phyloP scores from a whole-genome alignment of 2,329 filamentous ascomycete genomes.

The Aulographum hederae region DNA sequence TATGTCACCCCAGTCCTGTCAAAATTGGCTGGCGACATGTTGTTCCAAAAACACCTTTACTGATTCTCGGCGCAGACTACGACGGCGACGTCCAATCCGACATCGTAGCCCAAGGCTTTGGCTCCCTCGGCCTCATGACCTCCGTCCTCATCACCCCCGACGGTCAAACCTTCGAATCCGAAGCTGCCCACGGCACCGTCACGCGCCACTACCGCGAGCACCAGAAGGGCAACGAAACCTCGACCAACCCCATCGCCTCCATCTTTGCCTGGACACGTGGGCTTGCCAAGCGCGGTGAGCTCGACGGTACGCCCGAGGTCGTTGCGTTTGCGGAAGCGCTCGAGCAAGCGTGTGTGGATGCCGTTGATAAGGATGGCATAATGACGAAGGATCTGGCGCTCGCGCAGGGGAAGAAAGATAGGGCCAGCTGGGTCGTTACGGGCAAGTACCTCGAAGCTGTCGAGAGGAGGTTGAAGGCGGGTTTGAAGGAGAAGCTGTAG shows the following conservation, averaged over 20 bases:
- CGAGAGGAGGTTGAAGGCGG: conserved; percentile 70
- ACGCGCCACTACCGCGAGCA: conserved; percentile 97
- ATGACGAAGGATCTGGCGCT: conserved; percentile 99
- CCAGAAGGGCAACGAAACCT: conserved; percentile 94
- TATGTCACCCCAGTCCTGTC: conserved; percentile 26
- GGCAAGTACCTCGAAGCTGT: conserved; percentile 79
- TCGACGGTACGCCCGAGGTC: conserved; percentile 84
- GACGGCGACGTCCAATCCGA: conserved; percentile 98
- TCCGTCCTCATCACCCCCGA: conserved; percentile 93
- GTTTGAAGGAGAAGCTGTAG: conserved; percentile 61
- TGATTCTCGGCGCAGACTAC: conserved; percentile 47
- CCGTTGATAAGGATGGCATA: conserved; percentile 81
- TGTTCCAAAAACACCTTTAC: no score
- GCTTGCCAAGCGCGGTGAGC: conserved; percentile 76
- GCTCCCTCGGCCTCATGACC: conserved; percentile 95
- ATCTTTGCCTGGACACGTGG: conserved; percentile 99
- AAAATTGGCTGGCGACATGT: neutral
- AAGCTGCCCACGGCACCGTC: conserved; percentile 95
- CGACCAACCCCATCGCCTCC: conserved; percentile 94
- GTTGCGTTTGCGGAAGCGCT: conserved; percentile 80
- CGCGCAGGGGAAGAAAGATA: conserved; percentile 71
- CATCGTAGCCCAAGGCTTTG: conserved; percentile 94
- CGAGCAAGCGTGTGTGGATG: conserved; percentile 85
- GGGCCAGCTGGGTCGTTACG: conserved; percentile 79
- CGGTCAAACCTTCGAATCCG: conserved; percentile 91